phyloP scores from a whole-genome alignment of 2,329 filamentous ascomycete species.

The Cladosporium velox region DNA sequence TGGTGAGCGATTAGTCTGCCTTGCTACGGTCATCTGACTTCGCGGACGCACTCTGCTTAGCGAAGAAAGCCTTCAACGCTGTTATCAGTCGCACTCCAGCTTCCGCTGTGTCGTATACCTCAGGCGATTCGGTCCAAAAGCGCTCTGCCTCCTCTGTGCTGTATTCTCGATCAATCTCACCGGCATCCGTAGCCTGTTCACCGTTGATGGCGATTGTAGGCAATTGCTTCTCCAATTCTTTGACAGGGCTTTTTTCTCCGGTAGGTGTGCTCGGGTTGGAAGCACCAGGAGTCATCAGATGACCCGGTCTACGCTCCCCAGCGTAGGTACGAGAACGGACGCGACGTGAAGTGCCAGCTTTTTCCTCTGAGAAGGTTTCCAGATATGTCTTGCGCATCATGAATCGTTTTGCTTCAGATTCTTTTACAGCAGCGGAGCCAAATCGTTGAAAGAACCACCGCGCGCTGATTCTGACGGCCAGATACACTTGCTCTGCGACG shows the following conservation, averaged over 20 bases:
- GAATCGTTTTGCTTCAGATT: constrained; percentile 77
- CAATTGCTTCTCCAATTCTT: constrained; percentile 11
- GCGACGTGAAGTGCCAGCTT: constrained; percentile 30
- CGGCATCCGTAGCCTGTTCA: background rate
- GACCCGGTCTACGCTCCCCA: constrained; percentile 3
- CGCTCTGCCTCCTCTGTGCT: constrained; percentile 15
- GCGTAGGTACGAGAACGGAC: constrained; percentile 15
- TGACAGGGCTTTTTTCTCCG: constrained; percentile 8
- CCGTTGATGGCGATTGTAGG: constrained; percentile 16
- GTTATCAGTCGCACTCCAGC: constrained; percentile 13
- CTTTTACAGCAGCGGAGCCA: constrained; percentile 79
- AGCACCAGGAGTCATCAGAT: background rate
- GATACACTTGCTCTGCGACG: constrained; percentile 84
- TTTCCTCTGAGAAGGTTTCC: constrained; percentile 66
- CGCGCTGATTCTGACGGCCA: constrained; percentile 71
- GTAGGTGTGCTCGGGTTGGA: constrained; percentile 7
- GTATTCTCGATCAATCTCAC: constrained; percentile 13
- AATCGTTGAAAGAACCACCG: constrained; percentile 71
- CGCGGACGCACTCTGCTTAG: background rate
- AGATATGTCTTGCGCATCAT: constrained; percentile 75
- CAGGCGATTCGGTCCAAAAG: constrained; percentile 16
- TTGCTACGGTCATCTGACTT: constrained; percentile 5
- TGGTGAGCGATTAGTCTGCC: background rate
- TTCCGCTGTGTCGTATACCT: constrained; percentile 9
- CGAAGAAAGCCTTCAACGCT: constrained; percentile 11